phyloP scores from a whole-genome alignment of 2,329 filamentous ascomycete genomes.

The Aureobasidium lini region DNA sequence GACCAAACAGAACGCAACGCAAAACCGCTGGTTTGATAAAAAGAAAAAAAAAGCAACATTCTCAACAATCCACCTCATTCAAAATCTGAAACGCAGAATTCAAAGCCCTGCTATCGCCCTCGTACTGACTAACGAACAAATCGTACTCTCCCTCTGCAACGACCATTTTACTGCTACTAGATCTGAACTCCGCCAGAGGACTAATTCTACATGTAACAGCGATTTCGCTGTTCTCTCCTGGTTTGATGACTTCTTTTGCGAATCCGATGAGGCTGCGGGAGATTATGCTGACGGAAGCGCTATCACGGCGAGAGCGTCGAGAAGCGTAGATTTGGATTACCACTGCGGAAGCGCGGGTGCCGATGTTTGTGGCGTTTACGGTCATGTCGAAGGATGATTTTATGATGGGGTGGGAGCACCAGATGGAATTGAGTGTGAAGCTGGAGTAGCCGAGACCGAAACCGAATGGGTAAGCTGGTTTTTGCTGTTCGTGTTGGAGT shows the following conservation, averaged over 20 bases:
- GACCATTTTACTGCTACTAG: neutral
- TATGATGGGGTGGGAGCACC: neutral
- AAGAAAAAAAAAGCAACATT: no score
- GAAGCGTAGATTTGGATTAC: slow-evolving; percentile 1
- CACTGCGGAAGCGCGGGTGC: neutral
- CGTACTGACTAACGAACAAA: neutral
- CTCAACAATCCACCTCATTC: neutral
- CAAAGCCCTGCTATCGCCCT: neutral
- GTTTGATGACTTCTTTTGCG: neutral
- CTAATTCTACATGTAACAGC: neutral
- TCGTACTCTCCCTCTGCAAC: neutral
- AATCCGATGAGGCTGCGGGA: neutral
- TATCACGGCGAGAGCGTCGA: neutral
- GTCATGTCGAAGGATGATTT: neutral
- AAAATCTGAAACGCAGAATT: neutral
- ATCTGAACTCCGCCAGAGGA: neutral
- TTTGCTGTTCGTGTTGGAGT: slow-evolving; percentile 21
- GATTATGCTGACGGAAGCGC: neutral
- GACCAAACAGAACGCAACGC: no score
- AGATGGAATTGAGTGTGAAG: neutral
- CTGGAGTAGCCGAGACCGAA: slow-evolving; percentile 11
- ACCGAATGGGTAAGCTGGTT: slow-evolving; percentile 15
- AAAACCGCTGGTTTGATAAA: neutral
- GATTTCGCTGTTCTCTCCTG: slow-evolving; percentile 1
- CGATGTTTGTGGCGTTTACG: neutral